Evolutionary conservation across 2,329 filamentous ascomycete genomes (phyloP), one percentile per base, ranked within the genome.

Genomic region (Juglanconis juglandina): DNA sequence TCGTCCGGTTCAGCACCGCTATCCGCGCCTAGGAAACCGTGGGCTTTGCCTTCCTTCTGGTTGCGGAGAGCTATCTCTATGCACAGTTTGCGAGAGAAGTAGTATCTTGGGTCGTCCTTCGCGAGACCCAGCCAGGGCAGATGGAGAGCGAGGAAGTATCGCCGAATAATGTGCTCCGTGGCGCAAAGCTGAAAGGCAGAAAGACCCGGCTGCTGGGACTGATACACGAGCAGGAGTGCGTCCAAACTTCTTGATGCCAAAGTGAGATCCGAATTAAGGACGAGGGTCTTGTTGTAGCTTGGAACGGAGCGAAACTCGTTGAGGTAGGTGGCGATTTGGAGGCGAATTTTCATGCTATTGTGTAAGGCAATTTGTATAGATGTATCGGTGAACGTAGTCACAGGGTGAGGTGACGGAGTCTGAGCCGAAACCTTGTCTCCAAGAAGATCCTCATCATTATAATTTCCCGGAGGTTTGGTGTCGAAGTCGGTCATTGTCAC

Each of bases 91-190:
- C 60, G 61, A 5, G 60, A 83, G 68, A 81, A 84, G 68, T 81
- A 82, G 63, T 78, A 83, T 1, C 75, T 73, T 0, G 80, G 79
- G 42, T 84, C 76, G 2, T 75, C 70, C 14, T 76, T 72, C 0
- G 81, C 77, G n/a, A 74, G 71, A 7, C 70, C 68, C 30, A 82
- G 73, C 70, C 79, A 78, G 0, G 78, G 78, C 33, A 82, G 79
- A 62, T 88, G 84, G 0, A 88, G 76, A 0, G 79, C 76, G 11
- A 87, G 73, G 66, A 81, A 80, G 63, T 77, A 79, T 24, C 78
- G 78, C 57, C 80, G 79, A 2, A 77, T 69, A 56, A 77, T 68
- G 55, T 79, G 71, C 60, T 81, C 78, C 0, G 73, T 71, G 13
- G 80, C 60, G 0, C 74, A 73, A 9, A 77, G 67, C 60, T 81